Evolutionary conservation across 768 basidiomycete genomes (phyloP).

Genomic region (Russula emetica): DNA sequence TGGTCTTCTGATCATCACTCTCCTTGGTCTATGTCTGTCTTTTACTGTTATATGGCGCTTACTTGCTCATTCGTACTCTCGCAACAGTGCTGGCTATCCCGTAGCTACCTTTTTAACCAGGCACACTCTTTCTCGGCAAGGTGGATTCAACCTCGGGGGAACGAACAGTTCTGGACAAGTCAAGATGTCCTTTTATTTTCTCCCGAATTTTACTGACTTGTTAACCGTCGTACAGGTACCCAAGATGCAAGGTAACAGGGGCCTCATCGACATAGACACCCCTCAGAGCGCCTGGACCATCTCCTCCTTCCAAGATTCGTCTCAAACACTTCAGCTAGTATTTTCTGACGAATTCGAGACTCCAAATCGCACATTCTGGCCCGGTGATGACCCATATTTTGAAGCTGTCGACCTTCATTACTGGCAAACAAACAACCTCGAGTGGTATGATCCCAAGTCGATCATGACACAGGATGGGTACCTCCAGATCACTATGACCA

Average conservation of each 20-base stretch:
- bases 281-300: slow-evolving; percentile 53
- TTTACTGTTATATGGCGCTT: not conserved
- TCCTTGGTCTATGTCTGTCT: slow-evolving; percentile 26
- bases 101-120: slow-evolving; percentile 34
- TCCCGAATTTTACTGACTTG: not conserved
- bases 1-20: slow-evolving; percentile 7
- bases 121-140: slow-evolving; percentile 30
- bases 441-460: slow-evolving; percentile 85
- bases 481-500: slow-evolving; percentile 50
- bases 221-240: slow-evolving; percentile 48
- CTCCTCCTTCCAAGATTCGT: slow-evolving; percentile 55
- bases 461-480: slow-evolving; percentile 42
- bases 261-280: slow-evolving; percentile 56
- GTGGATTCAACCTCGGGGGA: slow-evolving; percentile 46
- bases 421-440: slow-evolving; percentile 49
- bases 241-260: slow-evolving; percentile 39
- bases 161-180: slow-evolving; percentile 47
- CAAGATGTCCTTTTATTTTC: not conserved
- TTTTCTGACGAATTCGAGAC: slow-evolving; percentile 89
- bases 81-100: slow-evolving; percentile 37
- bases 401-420: slow-evolving; percentile 46
- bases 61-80: not conserved
- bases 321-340: slow-evolving; percentile 59
- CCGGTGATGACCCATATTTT: slow-evolving; percentile 62
- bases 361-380: slow-evolving; percentile 77